Percentiles rank a stretch among this genome's conserved stretches.
Conservation (phyloP, 2,329 filamentous ascomycete species). For the Aspergillus terreus region DNA sequence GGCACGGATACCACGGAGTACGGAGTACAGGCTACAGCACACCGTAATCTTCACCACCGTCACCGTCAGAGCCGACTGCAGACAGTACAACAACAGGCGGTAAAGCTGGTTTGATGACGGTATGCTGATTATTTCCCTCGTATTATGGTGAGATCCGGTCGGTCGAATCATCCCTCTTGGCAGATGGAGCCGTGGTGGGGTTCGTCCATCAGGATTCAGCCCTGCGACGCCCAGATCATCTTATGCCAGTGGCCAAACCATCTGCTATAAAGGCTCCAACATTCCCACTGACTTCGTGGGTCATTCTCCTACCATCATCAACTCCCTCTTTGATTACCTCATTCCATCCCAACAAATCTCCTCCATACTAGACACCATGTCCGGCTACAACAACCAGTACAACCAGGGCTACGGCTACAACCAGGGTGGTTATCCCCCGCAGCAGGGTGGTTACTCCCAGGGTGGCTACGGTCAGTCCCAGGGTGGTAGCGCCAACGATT, state of each 20-base stretch:
- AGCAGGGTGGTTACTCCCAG: constrained; percentile 18
- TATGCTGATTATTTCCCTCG: constrained; percentile 2
- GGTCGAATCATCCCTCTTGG: constrained; percentile 9
- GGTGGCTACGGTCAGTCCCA: constrained; percentile 20
- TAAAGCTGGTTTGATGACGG: constrained; percentile 3
- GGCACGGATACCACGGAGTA: not conserved
- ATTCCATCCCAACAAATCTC: constrained; percentile 2
- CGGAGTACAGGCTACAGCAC: not conserved
- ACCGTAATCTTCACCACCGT: not conserved
- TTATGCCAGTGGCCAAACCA: constrained; percentile 13
- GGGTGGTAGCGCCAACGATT: constrained; percentile 15
- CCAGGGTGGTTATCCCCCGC: constrained; percentile 20
- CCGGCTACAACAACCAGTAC: constrained; percentile 27
- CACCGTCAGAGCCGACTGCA: not conserved
- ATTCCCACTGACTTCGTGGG: constrained; percentile 1
- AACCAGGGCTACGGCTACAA: constrained; percentile 25
- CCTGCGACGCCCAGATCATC: constrained; percentile 12
- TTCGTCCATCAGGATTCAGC: constrained; percentile 11
- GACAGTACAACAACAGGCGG: not conserved
- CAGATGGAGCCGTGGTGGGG: constrained; percentile 9
- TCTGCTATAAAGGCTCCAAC: constrained; percentile 10
- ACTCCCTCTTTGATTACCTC: not conserved
- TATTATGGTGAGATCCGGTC: constrained; percentile 1
- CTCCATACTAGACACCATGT: constrained; percentile 15
- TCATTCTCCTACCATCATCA: constrained; percentile 5